Evolutionary conservation across 768 basidiomycete genomes (phyloP), one percentile per base, ranked within the genome.

Genomic region (Lentinula sp.): DNA sequence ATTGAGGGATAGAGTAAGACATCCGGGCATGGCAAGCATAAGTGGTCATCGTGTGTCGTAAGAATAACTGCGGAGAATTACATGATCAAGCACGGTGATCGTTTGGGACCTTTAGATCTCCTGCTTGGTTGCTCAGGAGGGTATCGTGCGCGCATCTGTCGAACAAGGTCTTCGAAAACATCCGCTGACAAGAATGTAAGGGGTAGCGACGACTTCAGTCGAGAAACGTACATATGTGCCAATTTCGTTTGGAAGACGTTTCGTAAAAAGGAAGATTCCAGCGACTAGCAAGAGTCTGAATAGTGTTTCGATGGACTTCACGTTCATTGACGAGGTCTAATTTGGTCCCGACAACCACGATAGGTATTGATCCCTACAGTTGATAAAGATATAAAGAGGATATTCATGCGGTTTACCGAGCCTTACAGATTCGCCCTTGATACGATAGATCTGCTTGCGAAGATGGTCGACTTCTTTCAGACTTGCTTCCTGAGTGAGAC

Each of bases 261-360:
- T 93, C 92, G 69, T 88, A 93, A 68, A 91, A 89, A 9, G 80
- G 88, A n/a, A 91, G 74, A 13, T 77, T 76, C 90, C 91, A 92
- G 2, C 78, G 78, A 35, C 71, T 76, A 18, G 87, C 83, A 10
- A 91, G 80, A 9, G 82, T 74, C 67, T 87, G 83, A 37, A 92
- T 88, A 0, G 82, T 83, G 45, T 69, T 75, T 50, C 80, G 77
- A 16, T 84, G 83, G 5, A 95, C 89, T 69, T 93, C 90, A 35
- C 93, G 83, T 70, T 95, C 93, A 61, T 82, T 85, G 31, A 81
- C 82, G 42, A 95, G 81, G 70, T 95, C 93, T 45, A 88, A 77
- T 70, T 93, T 93, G 34, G 92, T 93, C 46, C 92, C 93, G 8
- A 93, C 93, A 15, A 94, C 81, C 10, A 93, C 88, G 64, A 95